These are phyloP conservation scores for Tanozyma kutaoensis DNA, from an alignment of 805 yeast genomes.

Conservation along the genomic window DNA sequence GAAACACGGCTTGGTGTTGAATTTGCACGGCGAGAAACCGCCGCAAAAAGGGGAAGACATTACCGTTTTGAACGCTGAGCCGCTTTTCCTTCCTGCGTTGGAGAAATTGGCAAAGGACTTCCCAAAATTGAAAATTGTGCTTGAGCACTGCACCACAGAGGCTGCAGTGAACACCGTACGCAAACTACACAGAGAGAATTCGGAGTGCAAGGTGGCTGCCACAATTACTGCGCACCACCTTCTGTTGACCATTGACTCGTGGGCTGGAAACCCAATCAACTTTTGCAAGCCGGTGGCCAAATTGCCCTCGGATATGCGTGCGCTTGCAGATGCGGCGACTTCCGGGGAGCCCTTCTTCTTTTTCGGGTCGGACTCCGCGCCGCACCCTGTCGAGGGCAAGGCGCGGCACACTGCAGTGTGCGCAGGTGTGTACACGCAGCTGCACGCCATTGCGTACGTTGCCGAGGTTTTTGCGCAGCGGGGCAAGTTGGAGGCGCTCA, in stretches of 20 bases:
- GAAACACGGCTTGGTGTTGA: conserved; percentile 61
- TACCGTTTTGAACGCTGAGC: conserved; percentile 90
- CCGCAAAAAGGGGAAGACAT: conserved; percentile 41
- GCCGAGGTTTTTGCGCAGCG: conserved; percentile 73
- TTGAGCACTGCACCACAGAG: conserved; percentile 91
- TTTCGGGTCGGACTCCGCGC: conserved; percentile 97
- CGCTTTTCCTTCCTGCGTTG: conserved; percentile 81
- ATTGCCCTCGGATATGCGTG: conserved; percentile 69
- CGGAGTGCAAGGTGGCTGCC: conserved; percentile 59
- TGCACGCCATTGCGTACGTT: conserved; percentile 65
- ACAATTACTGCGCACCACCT: conserved; percentile 95
- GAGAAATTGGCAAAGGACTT: conserved; percentile 65
- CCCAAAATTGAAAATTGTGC: conserved; percentile 74
- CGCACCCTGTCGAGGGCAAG: conserved; percentile 79
- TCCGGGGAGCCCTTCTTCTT: conserved; percentile 88
- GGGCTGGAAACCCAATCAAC: conserved; percentile 95
- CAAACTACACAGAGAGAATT: conserved; percentile 26
- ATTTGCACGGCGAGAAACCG: conserved; percentile 94
- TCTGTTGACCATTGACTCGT: conserved; percentile 75
- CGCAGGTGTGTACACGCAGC: conserved; percentile 96
- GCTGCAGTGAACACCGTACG: conserved; percentile 75
- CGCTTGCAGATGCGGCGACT: conserved; percentile 77
- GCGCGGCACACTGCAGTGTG: conserved; percentile 72
- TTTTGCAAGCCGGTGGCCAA: conserved; percentile 98
- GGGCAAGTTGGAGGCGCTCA: conserved; percentile 51